These are phyloP conservation scores for Fusarium nematophilum DNA, from an alignment of 2,329 filamentous ascomycete genomes.

Conservation along the genomic window DNA sequence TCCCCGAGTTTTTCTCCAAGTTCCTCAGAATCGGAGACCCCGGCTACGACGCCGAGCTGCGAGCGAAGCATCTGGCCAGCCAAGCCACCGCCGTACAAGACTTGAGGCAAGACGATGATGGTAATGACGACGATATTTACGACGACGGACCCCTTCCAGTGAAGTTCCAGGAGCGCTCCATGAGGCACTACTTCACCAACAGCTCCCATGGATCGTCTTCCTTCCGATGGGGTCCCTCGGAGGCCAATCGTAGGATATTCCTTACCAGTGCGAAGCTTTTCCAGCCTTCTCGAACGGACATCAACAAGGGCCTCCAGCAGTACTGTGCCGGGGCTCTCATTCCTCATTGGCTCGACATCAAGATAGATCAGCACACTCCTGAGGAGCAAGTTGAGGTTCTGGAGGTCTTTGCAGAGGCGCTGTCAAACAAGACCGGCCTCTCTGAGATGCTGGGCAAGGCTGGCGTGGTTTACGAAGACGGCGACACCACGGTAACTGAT, in stretches of 20 bases:
- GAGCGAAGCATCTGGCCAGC: slow-evolving; percentile 8
- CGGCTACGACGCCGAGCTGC: slow-evolving; percentile 35
- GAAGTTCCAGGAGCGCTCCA: slow-evolving; percentile 46
- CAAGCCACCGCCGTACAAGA: slow-evolving; percentile 26
- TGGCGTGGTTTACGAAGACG: neutral
- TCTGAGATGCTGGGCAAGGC: slow-evolving; percentile 25
- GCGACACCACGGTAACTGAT: neutral
- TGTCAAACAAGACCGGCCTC: slow-evolving; percentile 30
- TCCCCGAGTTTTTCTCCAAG: slow-evolving; percentile 39
- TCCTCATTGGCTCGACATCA: slow-evolving; percentile 31
- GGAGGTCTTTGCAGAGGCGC: slow-evolving; percentile 27
- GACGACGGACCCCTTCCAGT: slow-evolving; percentile 43
- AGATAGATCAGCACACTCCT: slow-evolving; percentile 21
- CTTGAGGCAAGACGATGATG: slow-evolving; percentile 26
- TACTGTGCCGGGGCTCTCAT: neutral
- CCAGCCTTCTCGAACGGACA: neutral
- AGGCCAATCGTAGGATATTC: slow-evolving; percentile 42
- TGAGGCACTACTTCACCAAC: slow-evolving; percentile 42
- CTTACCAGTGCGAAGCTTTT: slow-evolving; percentile 29
- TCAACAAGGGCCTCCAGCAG: neutral
- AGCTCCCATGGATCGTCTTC: slow-evolving; percentile 9
- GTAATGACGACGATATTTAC: slow-evolving; percentile 32
- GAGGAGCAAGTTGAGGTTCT: slow-evolving; percentile 38
- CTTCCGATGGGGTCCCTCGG: slow-evolving; percentile 24
- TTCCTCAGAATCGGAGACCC: slow-evolving; percentile 43